Evolutionary conservation across 805 yeast species (phyloP), one percentile per base, ranked within the genome.

Genomic region (Lipomyces chichibuensis): DNA sequence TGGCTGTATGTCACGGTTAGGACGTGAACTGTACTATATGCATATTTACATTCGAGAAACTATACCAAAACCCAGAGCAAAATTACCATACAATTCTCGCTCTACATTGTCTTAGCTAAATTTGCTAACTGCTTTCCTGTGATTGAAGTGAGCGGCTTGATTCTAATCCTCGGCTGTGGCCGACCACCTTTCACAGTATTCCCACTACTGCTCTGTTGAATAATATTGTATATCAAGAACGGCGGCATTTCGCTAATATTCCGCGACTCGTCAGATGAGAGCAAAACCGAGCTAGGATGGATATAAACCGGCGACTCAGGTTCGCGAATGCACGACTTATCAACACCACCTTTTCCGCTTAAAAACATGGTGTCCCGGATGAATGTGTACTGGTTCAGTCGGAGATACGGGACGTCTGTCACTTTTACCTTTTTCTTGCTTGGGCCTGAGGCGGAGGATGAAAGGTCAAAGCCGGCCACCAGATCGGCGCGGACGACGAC

Each of bases 401-500:
- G 69, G 65, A 71, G 1, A 23, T 67, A 67, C 37, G 95, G 95
- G 14, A 91, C 81, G 65, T 82, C 84, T 63, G 82, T 84, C 52
- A 88, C 80, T 61, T 84, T 87, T 8, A 58, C 60, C 68, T 88
- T 89, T 1, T 88, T 80, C 2, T 88, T 77, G 58, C 78, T 81
- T 7, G 86, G 81, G 23, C 90, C 96, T 25, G 39, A 43, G 9
- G 29, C 27, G 13, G 37, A 8, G 23, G 25, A 23, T 14, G 59
- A 25, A n/a, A 55, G 35, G 46, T 56, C 66, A 35, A 0, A 68
- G 7, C 87, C 81, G 23, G 90, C 87, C 6, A 87, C 78, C 39
- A 87, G 72, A 74, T 93, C 98, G 0, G 91, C 93, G 69, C 98
- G 83, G 17, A 91, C 84, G 1, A 96, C 96, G 27, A 94, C 84